These are phyloP conservation scores for Kwoniella shandongensis DNA, from an alignment of 768 basidiomycete genomes.

Conservation along the genomic window DNA sequence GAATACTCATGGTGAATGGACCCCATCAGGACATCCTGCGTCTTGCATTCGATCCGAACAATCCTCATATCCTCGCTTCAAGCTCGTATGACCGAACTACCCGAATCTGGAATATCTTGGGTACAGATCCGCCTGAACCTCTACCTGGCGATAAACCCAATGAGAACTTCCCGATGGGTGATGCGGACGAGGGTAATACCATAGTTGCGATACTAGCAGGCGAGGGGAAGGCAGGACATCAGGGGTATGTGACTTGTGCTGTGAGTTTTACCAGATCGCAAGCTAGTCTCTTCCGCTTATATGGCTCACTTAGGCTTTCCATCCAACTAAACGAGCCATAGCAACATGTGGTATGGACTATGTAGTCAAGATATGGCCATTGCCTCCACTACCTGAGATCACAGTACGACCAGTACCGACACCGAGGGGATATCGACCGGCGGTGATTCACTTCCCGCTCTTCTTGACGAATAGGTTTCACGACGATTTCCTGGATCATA, in stretches of 20 bases:
- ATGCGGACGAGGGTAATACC: conserved; percentile 32
- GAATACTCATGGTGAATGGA: neutral
- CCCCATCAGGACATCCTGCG: conserved; percentile 27
- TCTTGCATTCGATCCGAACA: conserved; percentile 23
- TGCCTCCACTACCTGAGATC: conserved; percentile 21
- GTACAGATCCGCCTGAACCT: conserved; percentile 1
- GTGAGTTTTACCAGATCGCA: too few species aligned
- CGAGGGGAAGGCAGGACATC: conserved; percentile 28
- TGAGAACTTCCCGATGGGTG: conserved; percentile 30
- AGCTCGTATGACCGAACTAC: conserved; percentile 41
- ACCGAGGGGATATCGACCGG: conserved; percentile 24
- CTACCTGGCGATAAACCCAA: conserved; percentile 1
- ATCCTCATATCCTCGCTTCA: conserved; percentile 43
- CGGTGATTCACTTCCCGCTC: conserved; percentile 20
- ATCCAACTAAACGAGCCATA: conserved; percentile 19
- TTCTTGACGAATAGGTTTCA: conserved; percentile 29
- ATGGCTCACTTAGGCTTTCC: conserved; percentile 17
- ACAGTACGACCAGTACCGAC: neutral
- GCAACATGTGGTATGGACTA: conserved; percentile 25
- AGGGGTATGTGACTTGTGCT: conserved; percentile 11
- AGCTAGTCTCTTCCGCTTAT: neutral
- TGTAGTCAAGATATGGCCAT: conserved; percentile 31
- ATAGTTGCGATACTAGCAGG: conserved; percentile 25
- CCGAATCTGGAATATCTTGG: conserved; percentile 46
- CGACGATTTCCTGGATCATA: conserved; percentile 16